Base-by-base conservation (phyloP, 495 filamentous ascomycete genomes). In the Penicillium manginii region DNA sequence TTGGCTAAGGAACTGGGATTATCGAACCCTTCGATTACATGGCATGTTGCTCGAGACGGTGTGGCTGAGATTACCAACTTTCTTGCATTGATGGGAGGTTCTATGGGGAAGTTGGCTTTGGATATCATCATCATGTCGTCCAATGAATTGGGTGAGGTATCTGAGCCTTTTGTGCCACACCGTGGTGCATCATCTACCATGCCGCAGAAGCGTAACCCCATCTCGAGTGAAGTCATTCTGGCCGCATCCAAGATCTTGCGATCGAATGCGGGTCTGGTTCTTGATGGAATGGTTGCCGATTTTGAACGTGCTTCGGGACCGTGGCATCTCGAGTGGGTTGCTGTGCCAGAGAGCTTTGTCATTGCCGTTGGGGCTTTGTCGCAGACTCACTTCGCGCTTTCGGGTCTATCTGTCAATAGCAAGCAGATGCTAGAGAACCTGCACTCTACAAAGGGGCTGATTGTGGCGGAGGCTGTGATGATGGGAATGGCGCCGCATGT, bases 391-490 rank as follows among this genome's bases (percentile, higher is more conserved):
- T 81, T 81, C 62, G 78, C 74, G 0, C 55, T 83, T 33, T 68
- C 67, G 3, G 80, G 80, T 0, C 60, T 83, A 35, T 78, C 77
- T 11, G 81, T 83, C 26, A 74, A 84, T 62, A 61, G 57, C 8
- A 64, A 72, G 45, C 57, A 69, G 40, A 83, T 84, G 80, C 49
- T 72, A 63, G 61, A 71, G 12, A 84, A 83, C 67, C 65, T 84
- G 10, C 62, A 77, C 50, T 79, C 75, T 12, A 80, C 76, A 2
- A 67, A 68, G 53, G 80, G 80, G 31, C 54, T 81, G 54, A 82
- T 84, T 65, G 80, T 82, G n/a, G 79, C 73, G 2, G 80, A 84
- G 63, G 81, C 81, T 1, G 80, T 84, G 14, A 84, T 84, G 80
- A 84, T 84, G 81, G 80, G 75, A 6, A 69, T 84, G 54, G 81